These are phyloP conservation scores for Hondaea fermentalgiana DNA, from an alignment of 108 stramenopile species.

Conservation along the genomic window DNA sequence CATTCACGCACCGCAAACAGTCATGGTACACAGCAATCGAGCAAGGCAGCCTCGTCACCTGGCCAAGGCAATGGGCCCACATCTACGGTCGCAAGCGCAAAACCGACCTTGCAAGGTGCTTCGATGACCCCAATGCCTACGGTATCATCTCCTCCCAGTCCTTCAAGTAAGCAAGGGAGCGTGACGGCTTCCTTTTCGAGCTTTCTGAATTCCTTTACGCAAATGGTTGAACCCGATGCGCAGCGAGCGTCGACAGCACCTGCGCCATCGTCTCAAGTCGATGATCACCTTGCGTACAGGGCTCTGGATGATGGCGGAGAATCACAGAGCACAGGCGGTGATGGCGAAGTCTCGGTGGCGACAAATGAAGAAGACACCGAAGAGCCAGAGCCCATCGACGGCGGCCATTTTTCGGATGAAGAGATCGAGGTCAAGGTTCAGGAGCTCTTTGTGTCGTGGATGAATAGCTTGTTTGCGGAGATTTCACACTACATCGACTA, in stretches of 20 bases:
- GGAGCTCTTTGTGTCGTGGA: background rate
- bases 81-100: too few species aligned
- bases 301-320: background rate
- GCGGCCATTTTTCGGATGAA: background rate
- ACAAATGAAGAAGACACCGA: background rate
- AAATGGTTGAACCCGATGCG: background rate
- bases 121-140: too few species aligned
- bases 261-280: too few species aligned
- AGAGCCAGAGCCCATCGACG: background rate
- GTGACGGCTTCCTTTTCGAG: background rate
- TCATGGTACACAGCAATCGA: too few species aligned
- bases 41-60: too few species aligned
- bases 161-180: background rate
- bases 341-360: background rate
- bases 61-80: too few species aligned
- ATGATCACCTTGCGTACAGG: background rate
- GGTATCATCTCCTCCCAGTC: too few species aligned
- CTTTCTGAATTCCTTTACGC: background rate
- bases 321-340: background rate
- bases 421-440: background rate
- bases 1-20: background rate
- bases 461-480: background rate
- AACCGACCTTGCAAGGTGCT: too few species aligned
- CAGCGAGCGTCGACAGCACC: background rate
- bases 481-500: background rate